Base-by-base conservation (phyloP, 106 monocot genomes). In the Dendrobium officinale region DNA sequence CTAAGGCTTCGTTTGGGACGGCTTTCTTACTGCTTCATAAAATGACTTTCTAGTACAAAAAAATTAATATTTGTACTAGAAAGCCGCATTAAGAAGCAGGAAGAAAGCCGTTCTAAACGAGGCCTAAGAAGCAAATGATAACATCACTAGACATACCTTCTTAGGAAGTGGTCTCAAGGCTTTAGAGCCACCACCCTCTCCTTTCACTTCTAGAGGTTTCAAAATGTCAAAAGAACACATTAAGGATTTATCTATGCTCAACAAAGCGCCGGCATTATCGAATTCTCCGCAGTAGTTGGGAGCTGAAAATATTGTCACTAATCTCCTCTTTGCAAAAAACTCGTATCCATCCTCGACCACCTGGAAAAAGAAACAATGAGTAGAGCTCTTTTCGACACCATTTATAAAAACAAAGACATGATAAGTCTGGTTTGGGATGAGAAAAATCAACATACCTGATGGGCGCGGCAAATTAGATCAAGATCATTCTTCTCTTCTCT, bases 261-360 rank as follows among this genome's bases (percentile, higher is more conserved):
- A 77, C 84, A 87, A 78, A 44, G 87, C 84, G 45, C 87, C 87
- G 20, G 58, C 84, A 81, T 87, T 87, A 55, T 87, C 87, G 49
- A 87, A 87, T 54, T 87, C 83, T n/a, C 86, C 86, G 42, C 83
- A 87, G 49, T 87, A 87, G 80, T 87, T 87, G 17, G 86, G 86
- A 26, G 86, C 86, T 11, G 86, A 87, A 75, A 87, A 87, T 48
- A 87, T 83, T 5, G 87, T 87, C 19, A 87, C 87, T 67, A 87
- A 64, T 79, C 80, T 84, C 24, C 87, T 70, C 29, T 87, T 74
- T 47, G 84, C 87, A 70, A 87, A 87, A 31, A 87, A 87, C 79
- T 87, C 87, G 29, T 87, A 87, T 17, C 87, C 87, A 81, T 87
- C 87, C 78, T 86, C 86, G 9, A 86, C 86, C 51, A 86, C 86